Conservation (phyloP, 805 yeast species). For the Kazachstania kunashirensis region DNA sequence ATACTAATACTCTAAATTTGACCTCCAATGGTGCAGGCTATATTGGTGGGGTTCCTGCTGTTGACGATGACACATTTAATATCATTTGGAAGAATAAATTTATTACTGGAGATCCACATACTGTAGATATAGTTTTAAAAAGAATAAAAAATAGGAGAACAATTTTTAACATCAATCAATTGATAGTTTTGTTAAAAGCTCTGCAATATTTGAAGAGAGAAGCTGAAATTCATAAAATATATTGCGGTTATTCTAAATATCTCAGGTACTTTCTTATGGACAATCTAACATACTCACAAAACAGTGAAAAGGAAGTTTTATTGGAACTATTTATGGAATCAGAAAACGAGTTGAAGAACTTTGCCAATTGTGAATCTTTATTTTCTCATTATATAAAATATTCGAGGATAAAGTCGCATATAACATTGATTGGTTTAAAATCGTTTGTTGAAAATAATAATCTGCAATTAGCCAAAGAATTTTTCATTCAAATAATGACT, state of each 20-base stretch:
- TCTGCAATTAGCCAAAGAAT: constrained; percentile 24
- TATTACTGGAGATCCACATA: constrained; percentile 7
- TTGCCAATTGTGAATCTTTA: constrained; percentile 17
- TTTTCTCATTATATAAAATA: constrained; percentile 24
- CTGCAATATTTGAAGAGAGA: constrained; percentile 7
- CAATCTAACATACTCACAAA: not conserved
- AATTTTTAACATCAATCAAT: constrained; percentile 14
- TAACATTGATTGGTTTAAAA: constrained; percentile 20
- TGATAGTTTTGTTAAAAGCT: constrained; percentile 10
- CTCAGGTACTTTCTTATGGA: constrained; percentile 4
- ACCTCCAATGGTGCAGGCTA: constrained; percentile 1
- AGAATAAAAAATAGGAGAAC: constrained; percentile 6
- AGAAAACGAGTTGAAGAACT: constrained; percentile 16
- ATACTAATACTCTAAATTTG: not conserved
- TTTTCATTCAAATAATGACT: constrained; percentile 22
- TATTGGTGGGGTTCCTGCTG: constrained; percentile 7
- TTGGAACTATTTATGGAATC: constrained; percentile 13
- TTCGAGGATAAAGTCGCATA: constrained; percentile 13
- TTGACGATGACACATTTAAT: constrained; percentile 7
- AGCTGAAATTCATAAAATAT: constrained; percentile 19
- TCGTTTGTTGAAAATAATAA: constrained; percentile 23
- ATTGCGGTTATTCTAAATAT: constrained; percentile 7
- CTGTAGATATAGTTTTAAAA: constrained; percentile 7
- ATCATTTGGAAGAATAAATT: constrained; percentile 16
- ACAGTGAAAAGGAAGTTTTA: constrained; percentile 6